These are phyloP conservation scores for Apiospora rasikravindrae DNA, from an alignment of 2,329 filamentous ascomycete species.

Conservation along the genomic window DNA sequence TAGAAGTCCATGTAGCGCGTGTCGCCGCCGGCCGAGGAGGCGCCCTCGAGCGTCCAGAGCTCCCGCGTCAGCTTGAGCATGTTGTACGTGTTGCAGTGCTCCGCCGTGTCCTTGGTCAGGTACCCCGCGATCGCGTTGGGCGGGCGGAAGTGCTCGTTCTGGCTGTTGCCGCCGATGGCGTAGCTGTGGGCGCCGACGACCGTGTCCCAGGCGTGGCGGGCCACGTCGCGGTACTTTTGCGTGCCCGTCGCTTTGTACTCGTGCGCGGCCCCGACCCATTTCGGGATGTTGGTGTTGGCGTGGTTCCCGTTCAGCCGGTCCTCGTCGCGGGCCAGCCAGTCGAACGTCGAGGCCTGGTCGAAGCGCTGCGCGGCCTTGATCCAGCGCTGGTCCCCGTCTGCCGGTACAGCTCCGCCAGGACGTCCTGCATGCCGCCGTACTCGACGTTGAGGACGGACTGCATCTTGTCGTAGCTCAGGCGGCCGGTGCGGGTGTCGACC, in stretches of 20 bases:
- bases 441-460: slow-evolving; percentile 54
- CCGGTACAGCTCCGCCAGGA: slow-evolving; percentile 53
- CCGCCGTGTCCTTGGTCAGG: slow-evolving; percentile 52
- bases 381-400: slow-evolving; percentile 52
- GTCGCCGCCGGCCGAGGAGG: slow-evolving; percentile 19
- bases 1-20: slow-evolving; percentile 58
- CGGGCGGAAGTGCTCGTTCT: slow-evolving; percentile 56
- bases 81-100: slow-evolving; percentile 61
- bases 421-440: slow-evolving; percentile 60
- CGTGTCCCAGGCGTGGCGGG: slow-evolving; percentile 54
- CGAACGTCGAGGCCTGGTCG: slow-evolving; percentile 53
- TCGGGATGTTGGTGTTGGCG: slow-evolving; percentile 59
- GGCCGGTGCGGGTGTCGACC: slow-evolving; percentile 53
- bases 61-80: slow-evolving; percentile 62
- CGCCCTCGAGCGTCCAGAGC: slow-evolving; percentile 51
- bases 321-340: slow-evolving; percentile 50
- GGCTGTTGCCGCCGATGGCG: slow-evolving; percentile 59
- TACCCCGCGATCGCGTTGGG: slow-evolving; percentile 52
- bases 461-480: slow-evolving; percentile 50
- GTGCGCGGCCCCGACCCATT: slow-evolving; percentile 56
- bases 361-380: slow-evolving; percentile 53
- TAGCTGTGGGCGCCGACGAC: slow-evolving; percentile 54
- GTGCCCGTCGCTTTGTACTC: slow-evolving; percentile 55
- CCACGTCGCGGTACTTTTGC: slow-evolving; percentile 51
- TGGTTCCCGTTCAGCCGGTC: slow-evolving; percentile 54